These are phyloP conservation scores for Lecanicillium sp. DNA, from an alignment of 2,329 filamentous ascomycete species.

Conservation along the genomic window DNA sequence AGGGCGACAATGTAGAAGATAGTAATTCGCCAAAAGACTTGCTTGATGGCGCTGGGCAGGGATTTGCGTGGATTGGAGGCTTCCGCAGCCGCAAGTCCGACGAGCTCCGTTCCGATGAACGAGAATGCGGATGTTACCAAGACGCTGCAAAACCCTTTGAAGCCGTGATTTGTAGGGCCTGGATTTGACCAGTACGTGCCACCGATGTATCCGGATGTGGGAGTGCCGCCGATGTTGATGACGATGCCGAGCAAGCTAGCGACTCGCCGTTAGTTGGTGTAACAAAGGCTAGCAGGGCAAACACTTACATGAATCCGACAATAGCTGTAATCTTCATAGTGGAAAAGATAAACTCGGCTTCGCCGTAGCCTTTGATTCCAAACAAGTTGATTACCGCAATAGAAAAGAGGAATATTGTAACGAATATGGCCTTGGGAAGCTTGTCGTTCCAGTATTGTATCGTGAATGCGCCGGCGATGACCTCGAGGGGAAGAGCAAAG, in stretches of 20 bases:
- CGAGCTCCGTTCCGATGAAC: slow-evolving; percentile 45
- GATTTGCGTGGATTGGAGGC: slow-evolving; percentile 42
- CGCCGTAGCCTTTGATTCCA: slow-evolving; percentile 17
- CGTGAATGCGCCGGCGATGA: slow-evolving; percentile 72
- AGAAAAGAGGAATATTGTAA: slow-evolving; percentile 65
- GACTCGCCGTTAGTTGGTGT: not conserved
- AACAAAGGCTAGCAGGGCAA: not conserved
- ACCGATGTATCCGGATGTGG: slow-evolving; percentile 14
- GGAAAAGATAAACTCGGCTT: slow-evolving; percentile 18
- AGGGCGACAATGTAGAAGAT: slow-evolving; percentile 40
- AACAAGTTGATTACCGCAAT: slow-evolving; percentile 17
- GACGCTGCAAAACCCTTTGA: slow-evolving; percentile 43
- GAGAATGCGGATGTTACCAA: slow-evolving; percentile 47
- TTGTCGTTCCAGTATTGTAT: slow-evolving; percentile 64
- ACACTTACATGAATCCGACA: slow-evolving; percentile 16
- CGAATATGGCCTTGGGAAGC: slow-evolving; percentile 62
- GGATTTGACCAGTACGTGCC: slow-evolving; percentile 31
- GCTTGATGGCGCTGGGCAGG: slow-evolving; percentile 37
- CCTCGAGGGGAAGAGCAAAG: slow-evolving; percentile 67
- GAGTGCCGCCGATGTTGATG: slow-evolving; percentile 33
- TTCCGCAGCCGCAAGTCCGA: slow-evolving; percentile 45
- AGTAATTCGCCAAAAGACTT: slow-evolving; percentile 43
- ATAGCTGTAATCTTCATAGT: slow-evolving; percentile 17
- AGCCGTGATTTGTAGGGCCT: slow-evolving; percentile 36
- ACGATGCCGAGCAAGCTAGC: slow-evolving; percentile 12